Conservation (phyloP, 192 early-diverging fungal species). For the Backusella tuberculispora region DNA sequence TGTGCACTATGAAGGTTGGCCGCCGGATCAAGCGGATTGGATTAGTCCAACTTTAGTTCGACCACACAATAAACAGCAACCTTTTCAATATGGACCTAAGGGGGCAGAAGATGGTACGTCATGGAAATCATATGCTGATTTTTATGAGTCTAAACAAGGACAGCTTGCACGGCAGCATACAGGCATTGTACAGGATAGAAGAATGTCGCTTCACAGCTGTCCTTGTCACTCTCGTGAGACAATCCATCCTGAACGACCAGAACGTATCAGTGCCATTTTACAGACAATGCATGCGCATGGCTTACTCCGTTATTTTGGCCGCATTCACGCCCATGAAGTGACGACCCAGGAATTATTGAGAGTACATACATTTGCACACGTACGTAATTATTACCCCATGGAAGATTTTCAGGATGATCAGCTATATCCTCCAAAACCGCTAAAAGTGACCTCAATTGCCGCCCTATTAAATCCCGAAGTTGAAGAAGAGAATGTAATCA, state of each 20-base stretch:
- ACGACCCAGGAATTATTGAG: conserved; percentile 49
- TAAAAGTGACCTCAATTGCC: conserved; percentile 34
- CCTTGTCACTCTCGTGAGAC: conserved; percentile 50
- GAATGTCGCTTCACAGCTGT: conserved; percentile 53
- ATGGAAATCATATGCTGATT: conserved; percentile 51
- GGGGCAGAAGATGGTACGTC: conserved; percentile 45
- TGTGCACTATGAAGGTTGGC: conserved; percentile 55
- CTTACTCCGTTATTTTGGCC: conserved; percentile 50
- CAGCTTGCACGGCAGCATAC: conserved; percentile 47
- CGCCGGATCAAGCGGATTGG: conserved; percentile 57
- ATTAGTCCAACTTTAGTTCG: conserved; percentile 34
- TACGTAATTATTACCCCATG: conserved; percentile 46
- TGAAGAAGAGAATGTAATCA: not conserved
- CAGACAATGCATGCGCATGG: conserved; percentile 49
- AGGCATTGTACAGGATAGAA: conserved; percentile 49
- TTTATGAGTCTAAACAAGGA: conserved; percentile 33
- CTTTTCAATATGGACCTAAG: conserved; percentile 47
- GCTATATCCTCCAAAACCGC: not conserved
- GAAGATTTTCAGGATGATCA: not conserved
- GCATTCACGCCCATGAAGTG: conserved; percentile 50
- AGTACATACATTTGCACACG: conserved; percentile 52
- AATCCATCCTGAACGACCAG: conserved; percentile 56
- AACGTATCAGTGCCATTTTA: conserved; percentile 50
- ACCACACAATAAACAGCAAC: conserved; percentile 31
- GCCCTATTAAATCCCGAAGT: conserved; percentile 28